Evolutionary conservation across 768 basidiomycete species (phyloP).

Genomic region (Termitomyces sp.): DNA sequence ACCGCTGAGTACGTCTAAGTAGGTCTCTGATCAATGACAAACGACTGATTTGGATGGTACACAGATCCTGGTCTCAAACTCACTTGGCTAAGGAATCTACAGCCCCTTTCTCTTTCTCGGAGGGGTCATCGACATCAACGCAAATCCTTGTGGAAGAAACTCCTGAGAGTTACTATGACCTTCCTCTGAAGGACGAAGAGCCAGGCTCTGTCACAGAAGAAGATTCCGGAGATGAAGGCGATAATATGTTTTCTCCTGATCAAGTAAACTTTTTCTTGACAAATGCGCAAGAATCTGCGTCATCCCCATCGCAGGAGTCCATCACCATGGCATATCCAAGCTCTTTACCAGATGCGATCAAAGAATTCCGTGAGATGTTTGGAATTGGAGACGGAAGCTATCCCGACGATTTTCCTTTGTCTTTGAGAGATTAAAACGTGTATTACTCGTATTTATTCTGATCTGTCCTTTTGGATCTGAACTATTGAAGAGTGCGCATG

Average conservation of each 20-base stretch:
- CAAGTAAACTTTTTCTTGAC: background rate
- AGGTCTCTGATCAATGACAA: background rate
- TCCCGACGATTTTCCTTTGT: conserved; percentile 39
- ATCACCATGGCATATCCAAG: conserved; percentile 8
- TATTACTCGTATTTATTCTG: background rate
- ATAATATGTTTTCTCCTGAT: conserved; percentile 2
- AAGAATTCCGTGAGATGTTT: conserved; percentile 45
- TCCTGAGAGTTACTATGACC: conserved; percentile 10
- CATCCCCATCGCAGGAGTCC: conserved; percentile 5
- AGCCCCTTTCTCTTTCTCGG: background rate
- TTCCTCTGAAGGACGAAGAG: conserved; percentile 7
- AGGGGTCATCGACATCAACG: background rate
- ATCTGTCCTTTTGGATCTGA: background rate
- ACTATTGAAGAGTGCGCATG: background rate
- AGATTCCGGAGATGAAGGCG: conserved; percentile 30
- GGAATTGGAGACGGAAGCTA: conserved; percentile 34
- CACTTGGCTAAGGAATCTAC: background rate
- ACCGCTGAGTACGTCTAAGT: conserved; percentile 3
- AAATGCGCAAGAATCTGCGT: background rate
- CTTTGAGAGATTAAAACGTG: conserved; percentile 20
- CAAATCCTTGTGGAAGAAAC: conserved; percentile 14
- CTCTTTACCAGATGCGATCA: conserved; percentile 35
- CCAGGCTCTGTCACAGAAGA: conserved; percentile 34
- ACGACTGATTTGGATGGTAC: background rate
- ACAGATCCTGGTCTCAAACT: conserved; percentile 2